Conservation (phyloP, 768 basidiomycete genomes). For the Pisolithus tinctorius region DNA sequence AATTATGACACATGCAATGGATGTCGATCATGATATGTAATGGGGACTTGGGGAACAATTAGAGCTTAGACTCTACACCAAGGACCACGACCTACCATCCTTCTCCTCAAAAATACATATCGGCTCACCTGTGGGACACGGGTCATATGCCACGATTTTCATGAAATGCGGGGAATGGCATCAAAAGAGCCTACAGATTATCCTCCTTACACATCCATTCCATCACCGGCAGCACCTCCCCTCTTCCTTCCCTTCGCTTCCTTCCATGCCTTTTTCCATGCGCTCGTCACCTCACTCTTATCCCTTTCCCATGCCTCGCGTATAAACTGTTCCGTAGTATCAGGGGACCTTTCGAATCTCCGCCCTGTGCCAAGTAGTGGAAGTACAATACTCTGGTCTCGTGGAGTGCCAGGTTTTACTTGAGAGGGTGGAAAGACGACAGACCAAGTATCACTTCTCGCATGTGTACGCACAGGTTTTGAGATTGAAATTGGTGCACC, state of each 20-base stretch:
- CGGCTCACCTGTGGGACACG: no score
- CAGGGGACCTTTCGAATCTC: constrained; percentile 14
- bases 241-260: constrained; percentile 66
- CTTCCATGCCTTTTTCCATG: constrained; percentile 72
- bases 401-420: constrained; percentile 42
- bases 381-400: constrained; percentile 21
- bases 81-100: no score
- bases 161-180: no score
- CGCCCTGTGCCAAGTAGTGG: constrained; percentile 1
- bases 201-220: constrained; percentile 6
- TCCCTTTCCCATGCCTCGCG: constrained; percentile 63
- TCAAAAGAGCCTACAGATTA: no score
- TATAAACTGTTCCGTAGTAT: constrained; percentile 41
- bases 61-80: no score
- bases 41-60: no score
- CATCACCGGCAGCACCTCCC: constrained; percentile 42
- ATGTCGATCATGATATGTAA: no score
- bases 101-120: no score
- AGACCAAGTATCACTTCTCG: no score
- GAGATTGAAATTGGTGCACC: constrained; percentile 9
- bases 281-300: constrained; percentile 59
- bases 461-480: constrained; percentile 12
- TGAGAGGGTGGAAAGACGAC: constrained; percentile 13
- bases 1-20: no score
- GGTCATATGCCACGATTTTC: no score